These are phyloP conservation scores for Pseudoscleropodium purum DNA, from an alignment of 225 moss, liverwort and hornwort genomes.

Conservation along the genomic window DNA sequence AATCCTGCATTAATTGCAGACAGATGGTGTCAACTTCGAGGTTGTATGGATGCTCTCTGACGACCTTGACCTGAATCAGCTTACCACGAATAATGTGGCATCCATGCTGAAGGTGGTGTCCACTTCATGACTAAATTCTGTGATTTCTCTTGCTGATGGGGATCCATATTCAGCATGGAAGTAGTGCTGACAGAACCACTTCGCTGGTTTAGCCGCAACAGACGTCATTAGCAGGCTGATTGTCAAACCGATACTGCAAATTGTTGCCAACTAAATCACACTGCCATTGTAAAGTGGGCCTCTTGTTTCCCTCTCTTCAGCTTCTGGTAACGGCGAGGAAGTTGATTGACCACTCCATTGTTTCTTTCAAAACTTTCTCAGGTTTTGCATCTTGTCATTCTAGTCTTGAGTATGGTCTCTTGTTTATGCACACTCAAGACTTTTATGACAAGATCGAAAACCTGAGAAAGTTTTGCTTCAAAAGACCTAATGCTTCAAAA, in stretches of 20 bases:
- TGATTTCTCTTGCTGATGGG: neutral
- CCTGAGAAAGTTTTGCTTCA: too few relatives aligned
- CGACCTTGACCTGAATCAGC: slow-evolving; percentile 72
- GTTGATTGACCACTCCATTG: neutral
- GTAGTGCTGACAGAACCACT: neutral
- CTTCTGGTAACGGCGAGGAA: neutral
- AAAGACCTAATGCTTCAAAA: too few relatives aligned
- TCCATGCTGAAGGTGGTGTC: slow-evolving; percentile 59
- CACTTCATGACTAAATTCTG: neutral
- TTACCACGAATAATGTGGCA: slow-evolving; percentile 87
- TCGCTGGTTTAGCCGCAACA: too few relatives aligned
- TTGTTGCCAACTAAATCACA: too few relatives aligned
- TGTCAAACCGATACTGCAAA: too few relatives aligned
- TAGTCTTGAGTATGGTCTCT: too few relatives aligned
- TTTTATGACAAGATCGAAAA: too few relatives aligned
- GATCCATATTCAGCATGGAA: neutral
- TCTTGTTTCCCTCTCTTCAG: neutral
- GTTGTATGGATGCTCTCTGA: slow-evolving; percentile 73
- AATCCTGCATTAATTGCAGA: slow-evolving; percentile 61
- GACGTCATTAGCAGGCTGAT: too few relatives aligned
- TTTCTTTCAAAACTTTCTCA: neutral
- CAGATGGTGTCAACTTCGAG: slow-evolving; percentile 92
- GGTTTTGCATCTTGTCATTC: too few relatives aligned
- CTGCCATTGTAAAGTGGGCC: neutral
- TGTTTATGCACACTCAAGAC: too few relatives aligned